phyloP scores from a whole-genome alignment of 208 protist genomes.

The Polymyxa betae region DNA sequence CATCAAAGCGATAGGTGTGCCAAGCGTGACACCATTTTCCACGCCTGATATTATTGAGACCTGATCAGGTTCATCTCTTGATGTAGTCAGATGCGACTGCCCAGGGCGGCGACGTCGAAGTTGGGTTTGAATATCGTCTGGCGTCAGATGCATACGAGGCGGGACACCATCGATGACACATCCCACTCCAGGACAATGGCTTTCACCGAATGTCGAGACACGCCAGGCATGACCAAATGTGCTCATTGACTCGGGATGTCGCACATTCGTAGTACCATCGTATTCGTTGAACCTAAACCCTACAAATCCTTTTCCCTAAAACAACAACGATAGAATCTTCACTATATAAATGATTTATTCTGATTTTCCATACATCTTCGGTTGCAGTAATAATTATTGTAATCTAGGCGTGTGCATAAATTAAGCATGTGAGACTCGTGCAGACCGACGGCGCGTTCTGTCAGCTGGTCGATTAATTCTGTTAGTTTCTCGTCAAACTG shows the following conservation, averaged over 20 bases:
- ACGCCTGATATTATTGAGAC: constrained; percentile 78
- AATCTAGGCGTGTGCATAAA: constrained; percentile 39
- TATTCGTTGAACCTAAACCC: too few relatives aligned
- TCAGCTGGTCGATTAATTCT: constrained; percentile 37
- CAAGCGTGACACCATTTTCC: constrained; percentile 77
- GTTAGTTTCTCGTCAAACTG: constrained; percentile 45
- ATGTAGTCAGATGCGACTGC: constrained; percentile 75
- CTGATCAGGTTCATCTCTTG: constrained; percentile 74
- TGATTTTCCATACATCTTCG: neutral
- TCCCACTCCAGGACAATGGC: constrained; percentile 74
- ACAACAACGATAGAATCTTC: too few relatives aligned
- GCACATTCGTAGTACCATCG: too few relatives aligned
- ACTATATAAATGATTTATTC: neutral
- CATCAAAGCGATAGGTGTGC: constrained; percentile 78
- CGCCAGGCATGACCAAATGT: constrained; percentile 77
- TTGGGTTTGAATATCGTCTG: constrained; percentile 77
- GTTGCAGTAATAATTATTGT: constrained; percentile 2
- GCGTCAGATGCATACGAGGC: constrained; percentile 72
- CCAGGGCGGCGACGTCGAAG: constrained; percentile 70
- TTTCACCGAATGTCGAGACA: constrained; percentile 83
- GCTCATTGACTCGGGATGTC: constrained; percentile 75
- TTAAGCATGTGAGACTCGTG: constrained; percentile 30
- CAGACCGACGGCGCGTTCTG: neutral
- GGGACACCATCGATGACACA: constrained; percentile 76
- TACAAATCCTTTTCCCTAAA: too few relatives aligned